Base-by-base conservation (phyloP, 345 rosid species). In the Dipteronia sinensis region DNA sequence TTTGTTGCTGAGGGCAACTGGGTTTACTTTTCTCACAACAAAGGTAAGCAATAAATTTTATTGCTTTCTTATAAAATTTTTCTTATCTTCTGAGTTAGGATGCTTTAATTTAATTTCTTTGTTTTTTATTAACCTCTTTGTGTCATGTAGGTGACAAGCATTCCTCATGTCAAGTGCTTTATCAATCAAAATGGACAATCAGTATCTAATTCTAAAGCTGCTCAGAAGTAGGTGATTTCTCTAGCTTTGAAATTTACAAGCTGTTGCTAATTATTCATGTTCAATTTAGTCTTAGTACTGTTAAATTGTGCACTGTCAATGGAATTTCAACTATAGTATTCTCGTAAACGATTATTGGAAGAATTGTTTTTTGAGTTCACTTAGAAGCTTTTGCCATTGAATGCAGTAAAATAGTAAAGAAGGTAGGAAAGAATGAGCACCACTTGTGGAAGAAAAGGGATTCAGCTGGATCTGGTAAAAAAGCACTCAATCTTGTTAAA, bases 361-460 rank as follows among this genome's bases (percentile, higher is more conserved):
- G 17, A 31, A 25, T 65, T 65, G 23, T 31, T 34, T 31, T 34
- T 49, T 51, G 64, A 78, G 58, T 62, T 62, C 65, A 74, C 71
- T 67, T n/a, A 49, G 25, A 23, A 70, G 67, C 61, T 3, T 71
- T 68, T 34, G 65, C 25, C 66, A 12, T 66, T 47, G 38, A 65
- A 75, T 81, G 76, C 83, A 90, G 94, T 72, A 87, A 81, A 71
- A 74, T 67, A 23, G 65, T 80, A 68, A 86, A 78, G 82, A 90
- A 90, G 59, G 83, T 59, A 12, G 85, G 88, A 72, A 88, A 85
- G 81, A 80, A 46, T 77, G 91, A 88, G 78, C 92, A 88, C 6
- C 97, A 89, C 76, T 82, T 91, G 83, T 93, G 96, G 97, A 87
- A 88, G 89, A 93, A 84, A 82, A 89, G 86, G 76, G 96, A 95